Conservation (phyloP, 768 basidiomycete genomes). For the Termitomyces sp. region DNA sequence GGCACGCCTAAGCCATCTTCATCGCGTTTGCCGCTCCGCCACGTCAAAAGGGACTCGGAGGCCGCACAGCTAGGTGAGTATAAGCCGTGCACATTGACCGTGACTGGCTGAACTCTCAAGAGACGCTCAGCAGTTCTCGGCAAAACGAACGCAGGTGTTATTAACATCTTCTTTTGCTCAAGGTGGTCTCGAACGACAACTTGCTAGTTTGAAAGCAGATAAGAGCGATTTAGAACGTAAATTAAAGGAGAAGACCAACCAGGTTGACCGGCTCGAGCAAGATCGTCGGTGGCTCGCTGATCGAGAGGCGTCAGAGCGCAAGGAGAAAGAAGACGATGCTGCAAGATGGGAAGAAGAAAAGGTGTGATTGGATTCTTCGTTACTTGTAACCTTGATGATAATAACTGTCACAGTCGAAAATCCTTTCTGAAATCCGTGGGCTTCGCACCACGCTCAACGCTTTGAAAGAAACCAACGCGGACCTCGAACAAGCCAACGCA, state of each 20-base stretch:
- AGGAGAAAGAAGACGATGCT: slow-evolving; percentile 59
- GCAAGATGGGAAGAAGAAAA: slow-evolving; percentile 49
- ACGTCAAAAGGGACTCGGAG: slow-evolving; percentile 2
- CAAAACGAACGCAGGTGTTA: slow-evolving; percentile 61
- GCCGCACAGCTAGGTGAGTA: slow-evolving; percentile 3
- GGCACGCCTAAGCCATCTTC: slow-evolving; percentile 3
- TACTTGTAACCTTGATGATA: not conserved
- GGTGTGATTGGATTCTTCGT: slow-evolving; percentile 28
- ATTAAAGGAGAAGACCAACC: slow-evolving; percentile 57
- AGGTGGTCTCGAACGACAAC: slow-evolving; percentile 62
- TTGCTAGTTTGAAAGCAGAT: slow-evolving; percentile 53
- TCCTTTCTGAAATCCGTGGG: slow-evolving; percentile 45
- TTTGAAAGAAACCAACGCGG: slow-evolving; percentile 54
- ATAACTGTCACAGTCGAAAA: slow-evolving; percentile 30
- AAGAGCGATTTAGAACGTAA: slow-evolving; percentile 64
- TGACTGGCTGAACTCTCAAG: not conserved
- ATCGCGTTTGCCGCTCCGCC: not conserved
- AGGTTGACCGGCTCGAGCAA: slow-evolving; percentile 61
- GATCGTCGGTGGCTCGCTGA: slow-evolving; percentile 69
- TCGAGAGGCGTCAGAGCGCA: slow-evolving; percentile 60
- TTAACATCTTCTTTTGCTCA: slow-evolving; percentile 59
- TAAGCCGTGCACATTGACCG: too few species aligned
- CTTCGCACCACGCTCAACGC: slow-evolving; percentile 43
- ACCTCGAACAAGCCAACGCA: slow-evolving; percentile 54
- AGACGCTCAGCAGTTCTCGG: slow-evolving; percentile 63